These are phyloP conservation scores for Tylopilus orsonianus DNA, from an alignment of 1,284 basidiomycete species.

Conservation along the genomic window DNA sequence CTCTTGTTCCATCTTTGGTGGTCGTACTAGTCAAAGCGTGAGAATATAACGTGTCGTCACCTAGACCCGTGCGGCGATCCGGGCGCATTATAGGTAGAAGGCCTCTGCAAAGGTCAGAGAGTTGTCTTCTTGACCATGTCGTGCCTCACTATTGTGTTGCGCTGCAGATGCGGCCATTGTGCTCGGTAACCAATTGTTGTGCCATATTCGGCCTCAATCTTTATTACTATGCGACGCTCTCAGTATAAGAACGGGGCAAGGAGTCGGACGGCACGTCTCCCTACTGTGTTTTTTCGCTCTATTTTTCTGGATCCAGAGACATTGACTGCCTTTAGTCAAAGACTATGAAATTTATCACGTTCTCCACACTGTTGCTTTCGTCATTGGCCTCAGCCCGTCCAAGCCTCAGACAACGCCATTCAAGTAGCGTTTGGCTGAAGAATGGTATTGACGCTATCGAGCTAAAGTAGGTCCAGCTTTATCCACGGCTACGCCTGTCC, in stretches of 20 bases:
- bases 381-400: constrained; percentile 41
- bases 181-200: constrained; percentile 4
- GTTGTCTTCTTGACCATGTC: background rate
- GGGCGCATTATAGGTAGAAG: too few species aligned
- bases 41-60: background rate
- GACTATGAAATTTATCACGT: constrained; percentile 28
- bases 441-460: constrained; percentile 57
- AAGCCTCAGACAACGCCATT: constrained; percentile 36
- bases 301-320: constrained; percentile 10
- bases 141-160: constrained; percentile 2
- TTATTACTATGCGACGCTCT: too few species aligned
- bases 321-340: constrained; percentile 25
- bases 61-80: too few species aligned
- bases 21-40: background rate
- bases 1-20: constrained; percentile 18
- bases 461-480: constrained; percentile 43
- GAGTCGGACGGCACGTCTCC: background rate
- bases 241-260: constrained; percentile 10
- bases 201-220: background rate
- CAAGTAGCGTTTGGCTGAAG: constrained; percentile 39
- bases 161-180: background rate
- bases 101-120: background rate
- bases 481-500: background rate
- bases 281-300: background rate
- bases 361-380: constrained; percentile 40